phyloP scores from a whole-genome alignment of 257 asterid genomes.

The Plantago elongata region DNA sequence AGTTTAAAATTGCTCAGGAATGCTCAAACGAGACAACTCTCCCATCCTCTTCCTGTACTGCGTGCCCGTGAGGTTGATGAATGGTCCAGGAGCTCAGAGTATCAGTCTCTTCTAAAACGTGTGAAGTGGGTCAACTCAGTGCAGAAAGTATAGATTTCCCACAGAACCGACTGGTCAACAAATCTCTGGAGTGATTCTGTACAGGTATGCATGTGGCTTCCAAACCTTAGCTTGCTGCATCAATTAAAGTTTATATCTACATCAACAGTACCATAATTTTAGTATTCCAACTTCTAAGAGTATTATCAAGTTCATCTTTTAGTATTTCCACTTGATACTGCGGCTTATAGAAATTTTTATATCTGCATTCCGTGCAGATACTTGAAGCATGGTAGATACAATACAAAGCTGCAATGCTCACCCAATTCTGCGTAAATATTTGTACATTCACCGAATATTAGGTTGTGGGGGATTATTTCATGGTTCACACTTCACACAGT shows the following conservation, averaged over 20 bases:
- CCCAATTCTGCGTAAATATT: slow-evolving; percentile 4
- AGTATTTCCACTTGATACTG: slow-evolving; percentile 5
- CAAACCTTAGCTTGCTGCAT: slow-evolving; percentile 7
- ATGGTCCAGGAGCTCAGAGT: slow-evolving; percentile 89
- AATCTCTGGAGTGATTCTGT: slow-evolving; percentile 14
- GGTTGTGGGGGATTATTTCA: slow-evolving; percentile 6
- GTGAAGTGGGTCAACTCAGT: slow-evolving; percentile 36
- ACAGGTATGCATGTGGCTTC: slow-evolving; percentile 27
- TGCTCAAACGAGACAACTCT: slow-evolving; percentile 94
- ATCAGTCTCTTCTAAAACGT: slow-evolving; percentile 55
- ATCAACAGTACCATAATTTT: background rate
- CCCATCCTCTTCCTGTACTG: slow-evolving; percentile 92
- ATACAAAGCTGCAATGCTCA: slow-evolving; percentile 17
- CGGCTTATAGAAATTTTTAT: background rate
- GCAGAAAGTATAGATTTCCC: slow-evolving; percentile 26
- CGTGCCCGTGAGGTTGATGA: slow-evolving; percentile 95
- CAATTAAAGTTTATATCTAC: background rate
- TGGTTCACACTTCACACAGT: slow-evolving; percentile 9
- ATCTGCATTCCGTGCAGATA: slow-evolving; percentile 23
- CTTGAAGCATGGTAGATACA: slow-evolving; percentile 22
- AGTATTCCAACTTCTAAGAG: no score
- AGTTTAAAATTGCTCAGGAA: slow-evolving; percentile 40
- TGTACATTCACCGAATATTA: slow-evolving; percentile 11
- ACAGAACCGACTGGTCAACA: slow-evolving; percentile 1
- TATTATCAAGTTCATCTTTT: background rate